Conservation (phyloP, 1,284 basidiomycete genomes). For the Cutaneotrichosporon cavernicola region DNA sequence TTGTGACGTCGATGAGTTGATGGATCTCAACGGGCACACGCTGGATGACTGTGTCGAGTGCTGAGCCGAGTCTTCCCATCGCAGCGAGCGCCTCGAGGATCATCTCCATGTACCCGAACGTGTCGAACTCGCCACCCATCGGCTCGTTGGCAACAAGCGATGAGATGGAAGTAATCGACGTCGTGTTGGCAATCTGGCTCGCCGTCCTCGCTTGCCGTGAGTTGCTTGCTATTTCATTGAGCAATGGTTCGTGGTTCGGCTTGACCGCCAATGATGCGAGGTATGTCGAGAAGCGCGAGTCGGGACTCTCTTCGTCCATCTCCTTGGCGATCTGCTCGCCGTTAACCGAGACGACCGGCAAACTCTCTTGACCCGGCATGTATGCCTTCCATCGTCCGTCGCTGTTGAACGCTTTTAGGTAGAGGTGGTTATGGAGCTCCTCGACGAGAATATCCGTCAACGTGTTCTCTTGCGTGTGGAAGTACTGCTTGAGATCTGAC, state of each 20-base stretch:
- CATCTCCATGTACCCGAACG: slow-evolving; percentile 91
- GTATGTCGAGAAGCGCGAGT: slow-evolving; percentile 59
- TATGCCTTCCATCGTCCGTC: slow-evolving; percentile 89
- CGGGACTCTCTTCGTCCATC: not conserved
- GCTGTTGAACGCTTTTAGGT: slow-evolving; percentile 94
- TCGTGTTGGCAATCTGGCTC: slow-evolving; percentile 10
- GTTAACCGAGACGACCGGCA: slow-evolving; percentile 25
- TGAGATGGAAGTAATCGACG: slow-evolving; percentile 58
- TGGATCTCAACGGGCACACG: slow-evolving; percentile 80
- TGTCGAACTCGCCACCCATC: slow-evolving; percentile 45
- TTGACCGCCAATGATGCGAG: slow-evolving; percentile 69
- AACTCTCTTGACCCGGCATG: slow-evolving; percentile 67
- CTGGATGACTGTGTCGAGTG: slow-evolving; percentile 80
- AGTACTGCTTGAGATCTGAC: slow-evolving; percentile 81
- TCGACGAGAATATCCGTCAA: slow-evolving; percentile 90
- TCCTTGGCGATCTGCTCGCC: slow-evolving; percentile 17
- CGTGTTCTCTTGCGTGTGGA: slow-evolving; percentile 83
- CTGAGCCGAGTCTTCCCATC: slow-evolving; percentile 81
- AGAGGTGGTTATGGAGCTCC: slow-evolving; percentile 95
- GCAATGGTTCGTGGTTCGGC: slow-evolving; percentile 70
- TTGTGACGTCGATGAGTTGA: slow-evolving; percentile 22
- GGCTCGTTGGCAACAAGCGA: slow-evolving; percentile 16
- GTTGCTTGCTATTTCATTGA: slow-evolving; percentile 20
- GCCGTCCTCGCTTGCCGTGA: not conserved
- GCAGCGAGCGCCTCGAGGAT: slow-evolving; percentile 88